A percentile compares a stretch with the other conserved stretches of the same genome.
Conservation (phyloP, 164 flowering plant genomes). For the Macadamia integrifolia region DNA sequence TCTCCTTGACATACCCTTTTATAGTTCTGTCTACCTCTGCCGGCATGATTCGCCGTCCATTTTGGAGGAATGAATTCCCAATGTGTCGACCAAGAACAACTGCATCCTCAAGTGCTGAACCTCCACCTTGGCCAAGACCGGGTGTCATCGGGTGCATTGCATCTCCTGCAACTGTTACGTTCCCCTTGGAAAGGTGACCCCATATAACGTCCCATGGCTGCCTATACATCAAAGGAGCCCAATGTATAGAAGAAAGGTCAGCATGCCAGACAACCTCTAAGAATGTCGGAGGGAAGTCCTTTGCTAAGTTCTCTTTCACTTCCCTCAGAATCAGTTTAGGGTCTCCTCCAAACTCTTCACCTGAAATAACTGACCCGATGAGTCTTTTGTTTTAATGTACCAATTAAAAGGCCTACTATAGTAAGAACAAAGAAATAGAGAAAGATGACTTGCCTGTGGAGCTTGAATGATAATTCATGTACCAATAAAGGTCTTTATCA, state of each 20-base stretch:
- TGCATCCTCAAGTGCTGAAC: conserved; percentile 2
- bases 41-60: too few species aligned
- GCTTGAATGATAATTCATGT: too few species aligned
- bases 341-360: conserved; percentile 3
- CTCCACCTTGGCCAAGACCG: conserved; percentile 24
- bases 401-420: too few species aligned
- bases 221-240: conserved; percentile 18
- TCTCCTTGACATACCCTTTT: too few species aligned
- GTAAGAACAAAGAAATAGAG: too few species aligned
- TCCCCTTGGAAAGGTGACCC: conserved; percentile 13
- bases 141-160: conserved; percentile 37
- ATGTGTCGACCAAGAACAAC: too few species aligned
- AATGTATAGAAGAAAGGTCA: conserved; percentile 21
- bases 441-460: too few species aligned
- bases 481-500: too few species aligned
- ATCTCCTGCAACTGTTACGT: conserved; percentile 28
- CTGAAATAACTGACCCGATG: conserved; percentile 6
- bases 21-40: too few species aligned
- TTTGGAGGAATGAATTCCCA: too few species aligned
- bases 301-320: conserved; percentile 19
- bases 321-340: conserved; percentile 19
- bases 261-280: conserved; percentile 17
- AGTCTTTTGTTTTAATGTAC: neutral
- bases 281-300: conserved; percentile 23
- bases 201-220: too few species aligned